Evolutionary conservation across 192 early-diverging fungal species (phyloP).

Genomic region (Linnemannia schmuckeri): DNA sequence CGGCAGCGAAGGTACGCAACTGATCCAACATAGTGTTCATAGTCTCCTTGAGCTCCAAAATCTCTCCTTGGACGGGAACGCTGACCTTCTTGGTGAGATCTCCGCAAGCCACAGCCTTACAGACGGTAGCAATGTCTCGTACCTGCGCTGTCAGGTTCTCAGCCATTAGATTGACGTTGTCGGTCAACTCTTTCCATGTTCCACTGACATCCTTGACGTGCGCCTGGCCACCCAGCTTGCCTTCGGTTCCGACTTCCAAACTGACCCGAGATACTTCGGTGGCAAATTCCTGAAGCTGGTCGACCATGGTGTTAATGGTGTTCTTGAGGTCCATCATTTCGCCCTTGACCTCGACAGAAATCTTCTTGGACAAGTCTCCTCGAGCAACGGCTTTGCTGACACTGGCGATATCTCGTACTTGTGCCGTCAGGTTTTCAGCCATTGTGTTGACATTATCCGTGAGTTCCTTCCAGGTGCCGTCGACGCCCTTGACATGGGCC

Average conservation of each 20-base stretch:
- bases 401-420: conserved; percentile 74
- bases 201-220: conserved; percentile 68
- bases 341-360: conserved; percentile 68
- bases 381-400: conserved; percentile 72
- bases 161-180: conserved; percentile 74
- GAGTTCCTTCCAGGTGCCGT: conserved; percentile 75
- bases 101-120: conserved; percentile 69
- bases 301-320: conserved; percentile 74
- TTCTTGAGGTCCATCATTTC: conserved; percentile 70
- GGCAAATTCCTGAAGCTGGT: conserved; percentile 68
- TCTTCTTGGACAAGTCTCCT: conserved; percentile 69
- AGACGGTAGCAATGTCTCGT: conserved; percentile 70
- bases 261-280: conserved; percentile 71
- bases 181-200: conserved; percentile 71
- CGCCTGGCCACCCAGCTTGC: conserved; percentile 68
- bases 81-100: conserved; percentile 68
- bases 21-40: conserved; percentile 68
- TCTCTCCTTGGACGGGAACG: conserved; percentile 69
- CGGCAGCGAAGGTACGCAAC: conserved; percentile 40
- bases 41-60: conserved; percentile 72
- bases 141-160: conserved; percentile 69
- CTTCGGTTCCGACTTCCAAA: conserved; percentile 71
- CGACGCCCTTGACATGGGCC: conserved; percentile 68
- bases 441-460: conserved; percentile 78
- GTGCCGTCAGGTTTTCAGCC: conserved; percentile 72